Base-by-base conservation (phyloP, 495 filamentous ascomycete species). In the Haplographium delicatum region DNA sequence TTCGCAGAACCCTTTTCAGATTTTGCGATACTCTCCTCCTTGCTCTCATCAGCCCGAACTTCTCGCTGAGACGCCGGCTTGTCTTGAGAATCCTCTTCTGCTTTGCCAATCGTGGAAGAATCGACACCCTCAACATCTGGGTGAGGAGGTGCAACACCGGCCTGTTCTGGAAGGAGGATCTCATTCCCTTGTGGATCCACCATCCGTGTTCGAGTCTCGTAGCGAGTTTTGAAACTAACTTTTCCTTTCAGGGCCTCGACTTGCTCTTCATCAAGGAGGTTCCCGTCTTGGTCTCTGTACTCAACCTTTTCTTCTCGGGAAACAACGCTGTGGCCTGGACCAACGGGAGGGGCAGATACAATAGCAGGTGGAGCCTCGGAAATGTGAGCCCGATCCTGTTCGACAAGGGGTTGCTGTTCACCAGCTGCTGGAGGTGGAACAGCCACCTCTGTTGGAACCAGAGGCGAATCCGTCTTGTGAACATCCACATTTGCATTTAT, bases 261-360 rank as follows among this genome's bases (percentile, higher is more conserved):
- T 53, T 95, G 80, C 58, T 85, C 82, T 52, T 86, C 82, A 57
- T 91, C 73, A 18, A 98, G 74, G 33, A 97, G 59, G 58, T 96
- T 95, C 43, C 93, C 93, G 54, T 95, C 72, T 63, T 97, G 88
- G 63, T 98, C 93, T 35, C 93, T 83, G 68, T 95, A 98, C 68
- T 98, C 93, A 51, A 96, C 74, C 51, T 84, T 85, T 62, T 96
- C 89, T 64, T 95, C 85, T 23, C 76, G 76, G 37, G 76, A 78
- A 34, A 88, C 43, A 35, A 89, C 60, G 43, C 74, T 72, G 46
- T 80, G 76, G 19, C 74, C 69, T 28, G 64, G 62, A n/a, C 70
- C 67, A 2, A 70, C 67, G 3, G 56, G 57, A 25, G 60, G 49
- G 19, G 41, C 25, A 1, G 59, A 62, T 0, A 58, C 48, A 8